These are phyloP conservation scores for Salix brachista DNA, from an alignment of 345 rosid species.

Conservation along the genomic window DNA sequence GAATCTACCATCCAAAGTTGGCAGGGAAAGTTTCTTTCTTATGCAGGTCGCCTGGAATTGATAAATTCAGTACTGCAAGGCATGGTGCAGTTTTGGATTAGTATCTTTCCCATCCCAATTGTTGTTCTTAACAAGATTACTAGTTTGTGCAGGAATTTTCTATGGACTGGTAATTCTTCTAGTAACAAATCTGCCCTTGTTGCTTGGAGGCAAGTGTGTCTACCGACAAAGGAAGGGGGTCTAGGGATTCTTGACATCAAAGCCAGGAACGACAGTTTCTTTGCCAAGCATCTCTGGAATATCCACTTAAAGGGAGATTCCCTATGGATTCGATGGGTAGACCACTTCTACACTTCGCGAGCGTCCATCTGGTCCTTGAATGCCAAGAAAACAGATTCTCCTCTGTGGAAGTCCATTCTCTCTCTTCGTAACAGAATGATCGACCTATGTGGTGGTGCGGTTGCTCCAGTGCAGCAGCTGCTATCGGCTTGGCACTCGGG, in stretches of 20 bases:
- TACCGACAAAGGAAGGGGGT: not conserved
- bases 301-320: not conserved
- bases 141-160: not conserved
- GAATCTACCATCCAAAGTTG: not conserved
- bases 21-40: not conserved
- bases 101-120: fast-evolving
- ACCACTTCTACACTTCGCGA: not conserved
- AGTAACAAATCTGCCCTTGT: not conserved
- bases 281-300: too few species aligned
- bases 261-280: not conserved
- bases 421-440: not conserved
- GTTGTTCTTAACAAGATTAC: too few species aligned
- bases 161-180: too few species aligned
- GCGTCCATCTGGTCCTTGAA: not conserved
- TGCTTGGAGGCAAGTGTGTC: not conserved
- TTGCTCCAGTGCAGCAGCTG: not conserved
- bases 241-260: not conserved
- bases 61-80: fast-evolving
- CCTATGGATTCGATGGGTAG: too few species aligned
- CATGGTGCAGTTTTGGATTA: not conserved
- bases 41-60: not conserved
- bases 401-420: not conserved
- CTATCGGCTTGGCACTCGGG: not conserved
- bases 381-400: fast-evolving
- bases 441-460: not conserved